phyloP scores from a whole-genome alignment of 2,329 filamentous ascomycete genomes.

The Rhexocercosporidium sp. region DNA sequence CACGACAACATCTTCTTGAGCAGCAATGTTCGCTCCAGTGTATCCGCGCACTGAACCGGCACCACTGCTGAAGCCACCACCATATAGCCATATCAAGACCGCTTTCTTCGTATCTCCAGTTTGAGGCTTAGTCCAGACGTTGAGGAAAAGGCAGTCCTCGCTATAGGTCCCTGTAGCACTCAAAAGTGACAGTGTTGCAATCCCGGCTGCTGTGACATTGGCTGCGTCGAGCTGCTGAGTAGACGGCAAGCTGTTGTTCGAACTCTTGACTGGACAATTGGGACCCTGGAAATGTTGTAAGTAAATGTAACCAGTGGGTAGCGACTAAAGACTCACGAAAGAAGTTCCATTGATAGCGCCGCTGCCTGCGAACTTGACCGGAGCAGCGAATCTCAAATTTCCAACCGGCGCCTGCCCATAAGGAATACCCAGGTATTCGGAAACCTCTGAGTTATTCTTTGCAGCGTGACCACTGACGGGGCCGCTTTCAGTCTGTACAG shows the following conservation, averaged over 20 bases:
- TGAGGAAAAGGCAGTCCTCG: conserved; percentile 48
- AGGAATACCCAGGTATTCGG: conserved; percentile 48
- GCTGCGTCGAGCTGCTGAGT: conserved; percentile 15
- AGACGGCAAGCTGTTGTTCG: conserved; percentile 5
- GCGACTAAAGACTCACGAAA: conserved; percentile 32
- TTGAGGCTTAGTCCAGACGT: conserved; percentile 46
- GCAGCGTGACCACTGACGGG: conserved; percentile 37
- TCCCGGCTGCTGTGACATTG: conserved; percentile 35
- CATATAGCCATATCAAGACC: conserved; percentile 52
- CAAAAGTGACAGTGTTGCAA: conserved; percentile 20
- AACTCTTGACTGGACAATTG: conserved; percentile 28
- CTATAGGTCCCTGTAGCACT: conserved; percentile 22
- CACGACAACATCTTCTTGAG: conserved; percentile 50
- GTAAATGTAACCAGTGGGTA: not conserved
- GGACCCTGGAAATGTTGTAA: conserved; percentile 28
- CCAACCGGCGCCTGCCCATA: conserved; percentile 48
- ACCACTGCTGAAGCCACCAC: conserved; percentile 49
- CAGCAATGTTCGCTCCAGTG: conserved; percentile 50
- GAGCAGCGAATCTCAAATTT: conserved; percentile 45
- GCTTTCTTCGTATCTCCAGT: conserved; percentile 44
- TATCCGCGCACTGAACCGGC: conserved; percentile 47
- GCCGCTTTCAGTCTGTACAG: conserved; percentile 37
- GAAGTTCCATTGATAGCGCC: conserved; percentile 31
- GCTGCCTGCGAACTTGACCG: conserved; percentile 35
- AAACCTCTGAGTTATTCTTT: conserved; percentile 30